phyloP scores from a whole-genome alignment of 2,329 filamentous ascomycete genomes.

The Botryotinia convoluta region DNA sequence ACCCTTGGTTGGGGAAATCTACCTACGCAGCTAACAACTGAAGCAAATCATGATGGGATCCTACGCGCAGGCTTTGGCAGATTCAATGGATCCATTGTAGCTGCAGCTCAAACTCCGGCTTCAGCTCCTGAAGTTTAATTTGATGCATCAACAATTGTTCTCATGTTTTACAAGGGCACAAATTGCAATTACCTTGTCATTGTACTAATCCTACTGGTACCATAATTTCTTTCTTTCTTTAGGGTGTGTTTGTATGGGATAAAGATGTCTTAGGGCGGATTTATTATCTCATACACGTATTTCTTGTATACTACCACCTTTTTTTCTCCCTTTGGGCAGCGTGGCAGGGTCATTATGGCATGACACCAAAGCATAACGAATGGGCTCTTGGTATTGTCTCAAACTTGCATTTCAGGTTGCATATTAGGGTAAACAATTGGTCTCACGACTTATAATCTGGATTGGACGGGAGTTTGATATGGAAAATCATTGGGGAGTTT shows the following conservation, averaged over 20 bases:
- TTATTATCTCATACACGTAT: neutral
- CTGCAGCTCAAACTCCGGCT: neutral
- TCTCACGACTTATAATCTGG: neutral
- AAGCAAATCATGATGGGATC: constrained; percentile 33
- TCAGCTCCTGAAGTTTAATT: neutral
- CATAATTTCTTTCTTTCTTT: neutral
- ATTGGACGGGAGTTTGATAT: neutral
- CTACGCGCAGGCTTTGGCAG: constrained; percentile 31
- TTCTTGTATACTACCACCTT: neutral
- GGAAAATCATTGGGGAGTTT: neutral
- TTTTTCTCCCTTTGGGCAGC: neutral
- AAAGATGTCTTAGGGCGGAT: neutral
- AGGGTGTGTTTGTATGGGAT: neutral
- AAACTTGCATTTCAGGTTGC: neutral
- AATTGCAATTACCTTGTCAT: neutral
- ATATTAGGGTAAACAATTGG: constrained; percentile 2
- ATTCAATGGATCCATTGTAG: constrained; percentile 34
- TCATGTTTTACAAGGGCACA: neutral
- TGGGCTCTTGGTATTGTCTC: neutral
- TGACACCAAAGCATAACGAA: neutral
- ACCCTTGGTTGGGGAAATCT: constrained; percentile 28
- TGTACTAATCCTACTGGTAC: neutral
- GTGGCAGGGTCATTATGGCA: neutral
- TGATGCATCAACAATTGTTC: neutral
- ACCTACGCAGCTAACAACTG: neutral